A percentile compares a stretch with the other conserved stretches of the same genome.
phyloP scores from a whole-genome alignment of 495 filamentous ascomycete genomes.

The Neurospora hispaniola region DNA sequence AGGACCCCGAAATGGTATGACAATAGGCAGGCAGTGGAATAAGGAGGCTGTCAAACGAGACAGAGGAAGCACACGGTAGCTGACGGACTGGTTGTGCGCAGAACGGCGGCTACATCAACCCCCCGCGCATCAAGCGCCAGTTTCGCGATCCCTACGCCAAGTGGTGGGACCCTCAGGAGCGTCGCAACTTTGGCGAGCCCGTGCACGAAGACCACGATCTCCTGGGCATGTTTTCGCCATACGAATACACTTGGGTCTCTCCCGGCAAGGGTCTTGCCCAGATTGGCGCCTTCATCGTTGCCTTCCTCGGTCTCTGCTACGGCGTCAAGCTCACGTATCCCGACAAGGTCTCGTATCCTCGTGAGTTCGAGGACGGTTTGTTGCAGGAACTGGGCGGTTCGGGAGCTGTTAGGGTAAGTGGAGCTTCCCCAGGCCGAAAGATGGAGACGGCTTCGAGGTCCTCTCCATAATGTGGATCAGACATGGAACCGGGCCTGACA shows the following conservation, averaged over 20 bases:
- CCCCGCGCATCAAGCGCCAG: constrained; percentile 68
- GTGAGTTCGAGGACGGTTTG: constrained; percentile 74
- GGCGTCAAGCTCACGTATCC: constrained; percentile 66
- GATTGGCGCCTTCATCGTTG: constrained; percentile 61
- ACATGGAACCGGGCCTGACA: background rate
- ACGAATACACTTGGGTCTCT: constrained; percentile 79
- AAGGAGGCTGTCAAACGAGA: constrained; percentile 1
- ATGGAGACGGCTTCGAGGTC: background rate
- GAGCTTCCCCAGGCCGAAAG: background rate
- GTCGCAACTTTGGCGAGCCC: constrained; percentile 89
- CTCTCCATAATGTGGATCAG: background rate
- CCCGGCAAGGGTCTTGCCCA: constrained; percentile 62
- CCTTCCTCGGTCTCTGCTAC: constrained; percentile 59
- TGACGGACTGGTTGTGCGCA: constrained; percentile 29
- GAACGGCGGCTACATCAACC: constrained; percentile 92
- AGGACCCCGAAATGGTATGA: constrained; percentile 68
- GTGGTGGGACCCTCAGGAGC: constrained; percentile 98
- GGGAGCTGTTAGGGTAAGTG: constrained; percentile 38
- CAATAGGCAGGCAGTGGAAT: background rate
- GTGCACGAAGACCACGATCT: constrained; percentile 97
- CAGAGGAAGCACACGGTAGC: background rate
- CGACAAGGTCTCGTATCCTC: constrained; percentile 69
- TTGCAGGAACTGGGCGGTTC: constrained; percentile 76
- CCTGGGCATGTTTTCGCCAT: constrained; percentile 77
- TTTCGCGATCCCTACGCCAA: constrained; percentile 86